phyloP scores from a whole-genome alignment of 345 rosid species.

The Turnera subulata region DNA sequence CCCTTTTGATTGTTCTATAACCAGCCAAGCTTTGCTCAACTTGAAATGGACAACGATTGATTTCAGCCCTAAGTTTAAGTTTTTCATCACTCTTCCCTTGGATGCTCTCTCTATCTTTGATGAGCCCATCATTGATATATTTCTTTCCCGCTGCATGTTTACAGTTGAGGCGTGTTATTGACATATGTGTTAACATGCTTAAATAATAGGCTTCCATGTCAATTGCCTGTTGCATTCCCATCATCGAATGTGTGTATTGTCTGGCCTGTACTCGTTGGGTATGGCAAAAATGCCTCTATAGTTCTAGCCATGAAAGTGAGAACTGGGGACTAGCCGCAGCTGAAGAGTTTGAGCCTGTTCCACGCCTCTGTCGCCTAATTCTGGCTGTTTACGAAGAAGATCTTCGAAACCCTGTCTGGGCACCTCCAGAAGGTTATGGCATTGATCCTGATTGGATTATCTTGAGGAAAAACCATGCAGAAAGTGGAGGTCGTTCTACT shows the following conservation, averaged over 20 bases:
- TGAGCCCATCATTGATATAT: no score
- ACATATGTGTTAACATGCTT: conserved; percentile 21
- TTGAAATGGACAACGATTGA: no score
- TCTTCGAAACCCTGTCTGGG: conserved; percentile 75
- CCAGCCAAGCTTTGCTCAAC: no score
- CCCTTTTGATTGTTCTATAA: no score
- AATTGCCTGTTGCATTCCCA: conserved; percentile 71
- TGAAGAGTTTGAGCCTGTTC: conserved; percentile 74
- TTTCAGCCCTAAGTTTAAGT: no score
- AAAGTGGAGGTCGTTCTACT: conserved; percentile 59
- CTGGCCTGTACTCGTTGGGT: conserved; percentile 83
- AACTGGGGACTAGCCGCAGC: conserved; percentile 79
- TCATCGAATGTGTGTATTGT: conserved; percentile 85
- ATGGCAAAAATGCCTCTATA: conserved; percentile 83
- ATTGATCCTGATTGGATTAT: conserved; percentile 65
- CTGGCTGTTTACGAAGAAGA: conserved; percentile 74
- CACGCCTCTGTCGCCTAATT: conserved; percentile 69
- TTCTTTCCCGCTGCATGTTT: no score
- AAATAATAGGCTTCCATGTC: conserved; percentile 65
- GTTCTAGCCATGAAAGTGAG: conserved; percentile 85
- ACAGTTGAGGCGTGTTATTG: conserved; percentile 9
- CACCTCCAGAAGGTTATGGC: conserved; percentile 83
- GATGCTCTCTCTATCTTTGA: no score
- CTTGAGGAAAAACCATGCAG: conserved; percentile 53
- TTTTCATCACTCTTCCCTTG: no score